Conservation (phyloP, 2,329 filamentous ascomycete genomes). For the Epichloe baconii region DNA sequence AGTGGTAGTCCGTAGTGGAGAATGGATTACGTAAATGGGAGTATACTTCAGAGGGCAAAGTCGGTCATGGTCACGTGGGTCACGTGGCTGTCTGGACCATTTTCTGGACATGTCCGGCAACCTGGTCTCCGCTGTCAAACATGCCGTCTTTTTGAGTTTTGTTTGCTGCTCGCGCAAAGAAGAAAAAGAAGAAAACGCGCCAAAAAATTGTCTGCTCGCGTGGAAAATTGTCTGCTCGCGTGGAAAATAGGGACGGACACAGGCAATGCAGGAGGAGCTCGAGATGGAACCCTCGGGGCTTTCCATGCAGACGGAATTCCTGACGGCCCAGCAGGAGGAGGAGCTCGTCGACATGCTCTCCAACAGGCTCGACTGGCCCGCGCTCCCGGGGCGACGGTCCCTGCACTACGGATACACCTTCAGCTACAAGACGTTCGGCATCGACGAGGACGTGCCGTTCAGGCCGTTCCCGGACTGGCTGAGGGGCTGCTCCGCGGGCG, state of each 20-base stretch:
- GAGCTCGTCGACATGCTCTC: slow-evolving; percentile 21
- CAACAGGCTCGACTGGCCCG: slow-evolving; percentile 3
- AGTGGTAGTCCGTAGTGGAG: too few relatives aligned
- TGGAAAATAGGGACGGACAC: background rate
- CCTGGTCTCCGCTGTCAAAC: too few relatives aligned
- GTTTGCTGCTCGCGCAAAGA: background rate
- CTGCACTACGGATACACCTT: slow-evolving; percentile 43
- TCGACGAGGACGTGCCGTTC: slow-evolving; percentile 31
- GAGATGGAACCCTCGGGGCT: slow-evolving; percentile 22
- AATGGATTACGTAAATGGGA: too few relatives aligned
- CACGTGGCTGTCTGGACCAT: background rate
- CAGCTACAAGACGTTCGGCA: slow-evolving; percentile 44
- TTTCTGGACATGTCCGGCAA: too few relatives aligned
- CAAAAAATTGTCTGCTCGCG: too few relatives aligned
- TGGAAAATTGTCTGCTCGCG: too few relatives aligned
- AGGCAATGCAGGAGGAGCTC: slow-evolving; percentile 11
- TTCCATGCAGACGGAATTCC: slow-evolving; percentile 33
- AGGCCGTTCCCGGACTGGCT: slow-evolving; percentile 39
- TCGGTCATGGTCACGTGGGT: background rate
- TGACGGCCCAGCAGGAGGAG: slow-evolving; percentile 30
- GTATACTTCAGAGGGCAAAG: too few relatives aligned
- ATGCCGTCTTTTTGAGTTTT: too few relatives aligned
- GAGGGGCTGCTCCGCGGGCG: slow-evolving; percentile 35
- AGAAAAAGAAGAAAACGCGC: too few relatives aligned
- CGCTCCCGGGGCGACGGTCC: slow-evolving; percentile 5